A percentile compares a stretch with the other conserved stretches of the same genome.
Evolutionary conservation across 805 yeast species (phyloP).

Genomic region (Teunomyces funiuensis): DNA sequence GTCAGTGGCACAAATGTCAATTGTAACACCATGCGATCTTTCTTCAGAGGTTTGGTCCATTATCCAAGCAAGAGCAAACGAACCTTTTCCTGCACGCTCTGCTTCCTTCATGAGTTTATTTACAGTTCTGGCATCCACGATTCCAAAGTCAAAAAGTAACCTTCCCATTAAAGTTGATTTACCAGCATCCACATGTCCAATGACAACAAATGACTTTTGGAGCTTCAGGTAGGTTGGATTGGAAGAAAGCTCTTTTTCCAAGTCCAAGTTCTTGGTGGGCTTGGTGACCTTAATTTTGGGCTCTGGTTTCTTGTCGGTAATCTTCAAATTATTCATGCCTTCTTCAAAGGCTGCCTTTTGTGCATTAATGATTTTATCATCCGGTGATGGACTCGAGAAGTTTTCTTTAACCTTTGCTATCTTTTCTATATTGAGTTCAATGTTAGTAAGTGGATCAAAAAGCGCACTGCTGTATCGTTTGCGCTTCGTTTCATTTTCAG

Average conservation of each 20-base stretch:
- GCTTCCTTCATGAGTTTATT: slow-evolving; percentile 65
- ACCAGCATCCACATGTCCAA: slow-evolving; percentile 87
- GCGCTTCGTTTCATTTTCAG: slow-evolving; percentile 19
- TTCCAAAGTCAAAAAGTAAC: slow-evolving; percentile 62
- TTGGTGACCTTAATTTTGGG: slow-evolving; percentile 29
- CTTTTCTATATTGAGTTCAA: slow-evolving; percentile 31
- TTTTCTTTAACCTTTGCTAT: slow-evolving; percentile 46
- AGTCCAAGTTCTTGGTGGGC: slow-evolving; percentile 45
- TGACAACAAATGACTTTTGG: slow-evolving; percentile 68
- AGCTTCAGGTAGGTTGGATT: slow-evolving; percentile 46
- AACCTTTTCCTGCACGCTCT: slow-evolving; percentile 66
- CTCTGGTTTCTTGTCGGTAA: slow-evolving; percentile 12
- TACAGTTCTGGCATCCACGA: slow-evolving; percentile 62
- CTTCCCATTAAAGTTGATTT: slow-evolving; percentile 81
- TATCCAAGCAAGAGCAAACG: slow-evolving; percentile 84
- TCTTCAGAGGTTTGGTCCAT: slow-evolving; percentile 81
- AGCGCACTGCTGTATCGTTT: slow-evolving; percentile 20
- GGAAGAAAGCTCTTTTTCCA: slow-evolving; percentile 36
- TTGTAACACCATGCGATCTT: slow-evolving; percentile 73
- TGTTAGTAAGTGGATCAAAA: slow-evolving; percentile 42
- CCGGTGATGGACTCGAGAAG: slow-evolving; percentile 77
- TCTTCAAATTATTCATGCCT: slow-evolving; percentile 27
- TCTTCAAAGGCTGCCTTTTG: slow-evolving; percentile 48
- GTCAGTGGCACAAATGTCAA: slow-evolving; percentile 68
- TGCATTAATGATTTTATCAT: slow-evolving; percentile 63